Percentiles rank a stretch among this genome's conserved stretches.
Evolutionary conservation across 176 grass and related monocot genomes (phyloP).

Genomic region (Bothriochloa decipiens): DNA sequence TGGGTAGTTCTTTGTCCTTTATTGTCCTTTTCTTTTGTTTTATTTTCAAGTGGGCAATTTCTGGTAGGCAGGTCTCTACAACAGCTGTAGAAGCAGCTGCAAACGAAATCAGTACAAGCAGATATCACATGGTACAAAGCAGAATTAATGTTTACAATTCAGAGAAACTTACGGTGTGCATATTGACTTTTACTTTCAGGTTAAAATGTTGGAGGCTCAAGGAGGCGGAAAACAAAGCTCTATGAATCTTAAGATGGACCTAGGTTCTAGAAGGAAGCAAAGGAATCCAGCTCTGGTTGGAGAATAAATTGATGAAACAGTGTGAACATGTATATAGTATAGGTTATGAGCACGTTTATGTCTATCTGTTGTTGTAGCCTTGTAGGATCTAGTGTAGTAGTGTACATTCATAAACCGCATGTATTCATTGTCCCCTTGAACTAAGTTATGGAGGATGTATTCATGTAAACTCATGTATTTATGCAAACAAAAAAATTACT

Average conservation of each 20-base stretch:
- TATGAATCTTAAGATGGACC: slow-evolving; percentile 8
- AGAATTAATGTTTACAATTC: slow-evolving; percentile 29
- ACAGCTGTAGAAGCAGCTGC: slow-evolving; percentile 4
- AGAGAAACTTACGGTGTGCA: slow-evolving; percentile 20
- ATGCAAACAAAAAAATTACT: slow-evolving; percentile 16
- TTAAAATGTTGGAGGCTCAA: slow-evolving; percentile 23
- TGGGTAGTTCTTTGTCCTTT: slow-evolving; percentile 3
- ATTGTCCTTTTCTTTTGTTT: neutral
- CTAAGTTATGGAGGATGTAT: slow-evolving; percentile 40
- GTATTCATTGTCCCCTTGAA: slow-evolving; percentile 27
- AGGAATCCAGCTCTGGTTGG: slow-evolving; percentile 46
- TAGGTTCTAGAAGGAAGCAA: slow-evolving; percentile 32
- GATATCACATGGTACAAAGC: neutral
- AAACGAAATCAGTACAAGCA: slow-evolving; percentile 2
- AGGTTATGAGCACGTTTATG: slow-evolving; percentile 36
- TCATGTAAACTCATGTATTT: slow-evolving; percentile 32
- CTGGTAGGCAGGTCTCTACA: neutral
- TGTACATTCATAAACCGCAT: slow-evolving; percentile 30
- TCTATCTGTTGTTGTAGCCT: neutral
- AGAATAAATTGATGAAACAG: slow-evolving; percentile 47
- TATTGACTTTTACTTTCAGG: slow-evolving; percentile 43
- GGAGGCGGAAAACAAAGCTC: slow-evolving; percentile 21
- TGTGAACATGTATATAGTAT: slow-evolving; percentile 39
- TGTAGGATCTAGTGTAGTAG: slow-evolving; percentile 43
- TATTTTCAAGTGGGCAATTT: neutral